Percentiles rank a stretch among this genome's conserved stretches.
These are phyloP conservation scores for Heterobasidion occidentale DNA, from an alignment of 1,284 basidiomycete species.

Conservation along the genomic window DNA sequence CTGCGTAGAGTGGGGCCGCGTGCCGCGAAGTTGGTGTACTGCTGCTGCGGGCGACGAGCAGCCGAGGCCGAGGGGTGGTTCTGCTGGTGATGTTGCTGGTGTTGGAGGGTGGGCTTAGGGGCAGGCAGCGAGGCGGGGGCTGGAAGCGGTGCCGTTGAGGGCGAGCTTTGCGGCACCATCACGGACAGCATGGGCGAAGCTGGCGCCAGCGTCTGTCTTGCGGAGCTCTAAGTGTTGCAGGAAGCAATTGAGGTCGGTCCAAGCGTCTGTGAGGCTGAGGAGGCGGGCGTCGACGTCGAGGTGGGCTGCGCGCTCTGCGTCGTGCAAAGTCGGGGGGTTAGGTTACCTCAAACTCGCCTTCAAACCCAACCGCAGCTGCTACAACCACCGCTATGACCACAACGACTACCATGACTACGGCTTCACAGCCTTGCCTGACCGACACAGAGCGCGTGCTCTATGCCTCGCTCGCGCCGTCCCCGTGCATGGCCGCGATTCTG, in stretches of 20 bases:
- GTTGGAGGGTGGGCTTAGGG: neutral
- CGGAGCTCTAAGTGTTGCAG: constrained; percentile 37
- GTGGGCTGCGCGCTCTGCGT: constrained; percentile 39
- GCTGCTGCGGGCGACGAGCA: neutral
- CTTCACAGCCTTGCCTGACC: too few species aligned
- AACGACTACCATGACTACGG: too few species aligned
- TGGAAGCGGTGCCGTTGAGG: constrained; percentile 13
- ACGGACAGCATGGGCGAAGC: constrained; percentile 38
- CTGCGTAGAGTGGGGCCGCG: constrained; percentile 2
- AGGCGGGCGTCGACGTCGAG: constrained; percentile 50
- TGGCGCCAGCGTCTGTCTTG: constrained; percentile 39
- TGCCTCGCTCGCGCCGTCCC: too few species aligned
- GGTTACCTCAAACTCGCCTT: too few species aligned
- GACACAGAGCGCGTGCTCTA: too few species aligned
- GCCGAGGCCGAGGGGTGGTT: too few species aligned
- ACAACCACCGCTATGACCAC: too few species aligned
- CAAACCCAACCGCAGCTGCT: too few species aligned
- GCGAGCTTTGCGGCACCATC: constrained; percentile 36
- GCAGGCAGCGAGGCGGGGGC: neutral
- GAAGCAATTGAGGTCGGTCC: constrained; percentile 46
- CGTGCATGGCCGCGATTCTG: too few species aligned
- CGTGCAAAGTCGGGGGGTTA: constrained; percentile 13
- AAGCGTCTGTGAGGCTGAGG: constrained; percentile 40
- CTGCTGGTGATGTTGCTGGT: neutral
- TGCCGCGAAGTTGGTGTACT: constrained; percentile 6